Conservation (phyloP, 495 filamentous ascomycete species). For the Penicillium bialowiezense region DNA sequence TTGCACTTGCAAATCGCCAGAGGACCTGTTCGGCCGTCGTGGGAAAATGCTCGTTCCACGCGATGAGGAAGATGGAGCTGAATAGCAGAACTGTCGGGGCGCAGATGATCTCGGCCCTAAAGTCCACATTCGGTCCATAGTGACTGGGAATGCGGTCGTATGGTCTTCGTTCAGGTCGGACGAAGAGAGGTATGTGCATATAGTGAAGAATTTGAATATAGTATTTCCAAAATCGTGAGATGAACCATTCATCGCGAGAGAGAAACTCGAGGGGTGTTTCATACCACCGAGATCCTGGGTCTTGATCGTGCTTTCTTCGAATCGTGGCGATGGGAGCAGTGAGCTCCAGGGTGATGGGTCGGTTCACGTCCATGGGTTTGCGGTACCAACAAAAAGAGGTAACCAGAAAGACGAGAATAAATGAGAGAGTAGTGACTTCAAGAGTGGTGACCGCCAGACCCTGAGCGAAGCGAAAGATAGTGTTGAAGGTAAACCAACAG, state of each 20-base stretch:
- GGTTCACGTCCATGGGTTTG: slow-evolving; percentile 36
- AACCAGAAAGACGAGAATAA: slow-evolving; percentile 34
- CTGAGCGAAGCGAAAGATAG: slow-evolving; percentile 22
- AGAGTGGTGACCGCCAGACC: slow-evolving; percentile 30
- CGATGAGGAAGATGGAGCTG: slow-evolving; percentile 25
- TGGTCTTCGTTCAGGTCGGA: slow-evolving; percentile 9
- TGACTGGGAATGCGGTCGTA: slow-evolving; percentile 20
- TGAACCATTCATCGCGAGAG: slow-evolving; percentile 17
- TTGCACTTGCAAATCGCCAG: slow-evolving; percentile 24
- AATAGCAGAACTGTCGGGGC: slow-evolving; percentile 15
- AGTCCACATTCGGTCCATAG: slow-evolving; percentile 7
- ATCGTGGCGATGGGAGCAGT: neutral
- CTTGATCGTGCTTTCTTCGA: neutral
- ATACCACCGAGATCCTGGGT: slow-evolving; percentile 5
- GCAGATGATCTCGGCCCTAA: slow-evolving; percentile 8
- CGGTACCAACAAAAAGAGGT: slow-evolving; percentile 42
- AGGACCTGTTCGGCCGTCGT: slow-evolving; percentile 19
- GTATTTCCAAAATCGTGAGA: slow-evolving; percentile 15
- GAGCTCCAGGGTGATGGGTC: slow-evolving; percentile 13
- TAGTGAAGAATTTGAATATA: slow-evolving; percentile 17
- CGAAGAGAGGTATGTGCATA: slow-evolving; percentile 13
- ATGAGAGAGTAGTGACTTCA: slow-evolving; percentile 41
- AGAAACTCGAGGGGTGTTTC: slow-evolving; percentile 25
- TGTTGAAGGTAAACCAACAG: slow-evolving; percentile 32
- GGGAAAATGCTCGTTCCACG: slow-evolving; percentile 28